Base-by-base conservation (phyloP, 192 early-diverging fungal species). In the Podochytrium sp. region DNA sequence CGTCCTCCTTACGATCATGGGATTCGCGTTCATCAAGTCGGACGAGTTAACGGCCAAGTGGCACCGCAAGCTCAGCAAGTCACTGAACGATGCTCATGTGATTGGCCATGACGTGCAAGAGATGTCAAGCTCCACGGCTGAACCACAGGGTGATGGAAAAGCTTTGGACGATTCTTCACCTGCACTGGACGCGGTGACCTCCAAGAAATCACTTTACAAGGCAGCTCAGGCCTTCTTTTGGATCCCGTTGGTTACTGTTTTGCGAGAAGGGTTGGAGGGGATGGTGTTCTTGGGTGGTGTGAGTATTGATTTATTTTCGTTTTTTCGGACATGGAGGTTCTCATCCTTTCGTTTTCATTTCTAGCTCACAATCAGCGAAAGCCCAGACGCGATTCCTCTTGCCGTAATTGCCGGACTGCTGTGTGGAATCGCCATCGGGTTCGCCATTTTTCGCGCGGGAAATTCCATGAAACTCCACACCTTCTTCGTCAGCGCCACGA, bases 221-320 rank as follows among this genome's bases (percentile, higher is more conserved):
- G 33, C 7, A 14, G 40, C 33, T 18, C 61, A 80, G 83, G 66
- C 91, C 25, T 91, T 97, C 66, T 86, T 95, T 76, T 79, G 93
- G 53, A 84, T 97, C 53, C 94, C 95, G 18, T 92, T 94, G 65
- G 78, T 94, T 39, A 94, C 94, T 14, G 89, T 97, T 7, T 77
- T 93, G 33, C 86, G 95, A 55, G 95, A 97, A 86, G 92, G 92
- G 14, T 75, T 97, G 12, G 95, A 97, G 76, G 89, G 92, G n/a
- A 84, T 97, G 27, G 87, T 97, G 10, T 93, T 97, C 80, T 82
- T 97, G 53, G 94, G 89, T 62, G 95, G 95, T 59, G 92, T 93
- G n/a, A 52, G 65, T 58, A 3, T 27, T 34, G 12, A 0, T 29
- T 47, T 34, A n/a, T 49, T 64, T 43, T 53, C 32, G 5, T 5